phyloP scores from a whole-genome alignment of 257 asterid genomes.

The Echites panduratus region DNA sequence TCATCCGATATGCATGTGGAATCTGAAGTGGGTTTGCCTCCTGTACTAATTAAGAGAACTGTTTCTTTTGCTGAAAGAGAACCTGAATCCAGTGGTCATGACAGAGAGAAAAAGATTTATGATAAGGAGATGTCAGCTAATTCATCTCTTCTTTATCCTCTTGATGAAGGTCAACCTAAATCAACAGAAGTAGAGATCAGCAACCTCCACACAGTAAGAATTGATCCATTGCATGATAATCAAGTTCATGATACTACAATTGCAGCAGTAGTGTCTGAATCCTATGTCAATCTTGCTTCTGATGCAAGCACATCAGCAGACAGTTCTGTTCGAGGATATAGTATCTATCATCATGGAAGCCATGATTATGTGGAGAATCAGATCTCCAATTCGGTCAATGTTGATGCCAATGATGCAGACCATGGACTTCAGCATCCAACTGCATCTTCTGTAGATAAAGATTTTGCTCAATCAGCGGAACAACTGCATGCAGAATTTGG shows the following conservation, averaged over 20 bases:
- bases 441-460: slow-evolving; percentile 28
- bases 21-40: slow-evolving; percentile 28
- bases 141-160: slow-evolving; percentile 19
- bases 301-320: slow-evolving; percentile 21
- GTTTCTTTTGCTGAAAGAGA: slow-evolving; percentile 34
- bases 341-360: slow-evolving; percentile 14
- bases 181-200: slow-evolving; percentile 19
- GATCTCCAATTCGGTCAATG: slow-evolving; percentile 25
- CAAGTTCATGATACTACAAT: slow-evolving; percentile 18
- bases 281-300: slow-evolving; percentile 10
- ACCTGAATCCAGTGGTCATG: slow-evolving; percentile 26
- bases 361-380: slow-evolving; percentile 18
- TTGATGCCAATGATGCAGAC: slow-evolving; percentile 15
- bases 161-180: slow-evolving; percentile 24
- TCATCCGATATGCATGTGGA: slow-evolving; percentile 46
- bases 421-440: slow-evolving; percentile 1
- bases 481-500: too few species aligned
- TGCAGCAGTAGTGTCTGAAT: slow-evolving; percentile 20
- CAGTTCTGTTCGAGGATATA: slow-evolving; percentile 20
- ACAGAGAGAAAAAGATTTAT: slow-evolving; percentile 18
- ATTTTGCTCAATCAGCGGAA: slow-evolving; percentile 15
- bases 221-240: slow-evolving; percentile 24
- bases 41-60: slow-evolving; percentile 31
- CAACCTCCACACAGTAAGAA: slow-evolving; percentile 20
- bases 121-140: slow-evolving; percentile 21